Evolutionary conservation across 176 grass and related monocot species (phyloP).

Genomic region (Juncus effusus): DNA sequence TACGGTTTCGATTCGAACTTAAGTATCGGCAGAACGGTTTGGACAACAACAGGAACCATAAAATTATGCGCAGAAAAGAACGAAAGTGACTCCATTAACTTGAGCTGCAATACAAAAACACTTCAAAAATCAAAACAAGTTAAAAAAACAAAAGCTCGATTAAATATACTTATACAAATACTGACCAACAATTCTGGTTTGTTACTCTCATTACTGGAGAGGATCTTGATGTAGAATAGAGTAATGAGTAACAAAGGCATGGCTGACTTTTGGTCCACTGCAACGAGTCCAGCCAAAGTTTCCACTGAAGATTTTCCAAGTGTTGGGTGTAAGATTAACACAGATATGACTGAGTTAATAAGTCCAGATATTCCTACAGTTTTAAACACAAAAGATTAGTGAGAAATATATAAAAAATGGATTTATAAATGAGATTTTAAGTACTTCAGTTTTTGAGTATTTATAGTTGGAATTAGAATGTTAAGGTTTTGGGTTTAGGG

Average conservation of each 20-base stretch:
- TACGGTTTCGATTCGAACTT: conserved; percentile 57
- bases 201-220: conserved; percentile 36
- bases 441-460: no score
- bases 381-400: conserved; percentile 36
- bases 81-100: conserved; percentile 75
- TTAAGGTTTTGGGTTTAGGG: no score
- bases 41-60: conserved; percentile 71
- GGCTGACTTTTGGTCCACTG: conserved; percentile 57
- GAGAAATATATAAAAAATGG: conserved; percentile 32
- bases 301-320: conserved; percentile 60
- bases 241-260: conserved; percentile 64
- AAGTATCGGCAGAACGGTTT: conserved; percentile 78
- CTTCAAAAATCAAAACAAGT: conserved; percentile 20
- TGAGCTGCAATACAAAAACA: conserved; percentile 67
- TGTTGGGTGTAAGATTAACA: conserved; percentile 64
- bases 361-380: conserved; percentile 62
- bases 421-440: background rate
- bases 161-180: conserved; percentile 11
- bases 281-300: conserved; percentile 64
- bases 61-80: conserved; percentile 63
- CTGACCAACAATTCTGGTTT: conserved; percentile 59
- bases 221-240: conserved; percentile 73
- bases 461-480: no score
- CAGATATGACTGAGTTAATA: conserved; percentile 53
- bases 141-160: conserved; percentile 1